Evolutionary conservation across 495 filamentous ascomycete species (phyloP).

Genomic region (Aspergillus nidulans): DNA sequence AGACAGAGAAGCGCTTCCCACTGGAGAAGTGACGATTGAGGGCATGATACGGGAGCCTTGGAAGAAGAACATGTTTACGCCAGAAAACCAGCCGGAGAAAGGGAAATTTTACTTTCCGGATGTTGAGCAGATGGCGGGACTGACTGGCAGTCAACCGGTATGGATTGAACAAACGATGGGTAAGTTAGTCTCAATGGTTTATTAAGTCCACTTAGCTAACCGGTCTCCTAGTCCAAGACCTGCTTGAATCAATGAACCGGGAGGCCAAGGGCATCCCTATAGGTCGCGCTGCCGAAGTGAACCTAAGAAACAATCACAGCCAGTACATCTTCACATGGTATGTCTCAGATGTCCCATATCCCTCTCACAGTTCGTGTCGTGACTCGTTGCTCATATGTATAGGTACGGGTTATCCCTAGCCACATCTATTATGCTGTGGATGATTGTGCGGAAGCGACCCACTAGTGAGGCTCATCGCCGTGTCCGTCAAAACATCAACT

Average conservation of each 20-base stretch:
- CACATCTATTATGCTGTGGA: constrained; percentile 91
- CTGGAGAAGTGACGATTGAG: constrained; percentile 68
- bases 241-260: constrained; percentile 65
- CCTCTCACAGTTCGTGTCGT: background rate
- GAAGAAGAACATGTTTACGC: constrained; percentile 97
- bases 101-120: constrained; percentile 94
- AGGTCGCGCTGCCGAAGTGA: constrained; percentile 85
- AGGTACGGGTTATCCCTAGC: constrained; percentile 88
- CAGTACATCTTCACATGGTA: constrained; percentile 99
- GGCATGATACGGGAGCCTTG: constrained; percentile 84
- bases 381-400: constrained; percentile 20
- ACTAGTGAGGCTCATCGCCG: constrained; percentile 66
- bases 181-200: constrained; percentile 29
- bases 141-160: constrained; percentile 79
- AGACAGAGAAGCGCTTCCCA: constrained; percentile 49
- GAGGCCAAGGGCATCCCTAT: constrained; percentile 83
- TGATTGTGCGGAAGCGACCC: constrained; percentile 82
- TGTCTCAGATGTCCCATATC: constrained; percentile 20
- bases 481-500: constrained; percentile 76
- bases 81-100: constrained; percentile 74
- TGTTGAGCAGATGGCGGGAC: constrained; percentile 83
- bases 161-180: constrained; percentile 97
- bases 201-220: constrained; percentile 3
- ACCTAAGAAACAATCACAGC: constrained; percentile 90
- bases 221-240: constrained; percentile 60